Conservation (phyloP, 768 basidiomycete species). For the Rhizopogon roseolus region DNA sequence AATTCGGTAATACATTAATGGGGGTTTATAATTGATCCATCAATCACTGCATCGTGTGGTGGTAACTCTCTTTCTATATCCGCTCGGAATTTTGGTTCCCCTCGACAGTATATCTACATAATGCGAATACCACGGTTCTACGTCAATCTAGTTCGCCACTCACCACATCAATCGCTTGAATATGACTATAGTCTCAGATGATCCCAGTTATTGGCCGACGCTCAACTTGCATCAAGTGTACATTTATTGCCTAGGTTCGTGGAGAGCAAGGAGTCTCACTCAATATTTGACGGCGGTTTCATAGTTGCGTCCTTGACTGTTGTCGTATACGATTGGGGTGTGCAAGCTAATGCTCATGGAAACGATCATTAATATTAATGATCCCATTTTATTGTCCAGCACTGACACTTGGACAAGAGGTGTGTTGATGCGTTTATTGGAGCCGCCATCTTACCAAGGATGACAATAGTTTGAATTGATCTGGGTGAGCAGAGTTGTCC, state of each 20-base stretch:
- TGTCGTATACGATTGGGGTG: not conserved
- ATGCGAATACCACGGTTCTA: not conserved
- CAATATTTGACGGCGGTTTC: not conserved
- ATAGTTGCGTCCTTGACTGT: not conserved
- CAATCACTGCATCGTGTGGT: no score
- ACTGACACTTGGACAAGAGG: not conserved
- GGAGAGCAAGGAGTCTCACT: not conserved
- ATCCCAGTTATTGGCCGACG: not conserved
- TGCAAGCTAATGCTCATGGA: not conserved
- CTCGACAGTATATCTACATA: not conserved
- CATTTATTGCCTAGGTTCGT: not conserved
- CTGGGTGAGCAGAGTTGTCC: not conserved
- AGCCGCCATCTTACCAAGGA: not conserved
- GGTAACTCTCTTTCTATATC: no score
- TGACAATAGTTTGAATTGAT: not conserved
- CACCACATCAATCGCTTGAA: not conserved
- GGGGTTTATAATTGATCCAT: no score
- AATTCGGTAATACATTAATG: no score
- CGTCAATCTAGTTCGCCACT: no score
- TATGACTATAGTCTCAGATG: not conserved
- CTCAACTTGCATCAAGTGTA: not conserved
- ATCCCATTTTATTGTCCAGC: not conserved
- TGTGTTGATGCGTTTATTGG: not conserved
- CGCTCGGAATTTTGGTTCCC: no score
- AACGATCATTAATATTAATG: not conserved